phyloP scores from a whole-genome alignment of 2,329 filamentous ascomycete species.

The Aureobasidium sp. region DNA sequence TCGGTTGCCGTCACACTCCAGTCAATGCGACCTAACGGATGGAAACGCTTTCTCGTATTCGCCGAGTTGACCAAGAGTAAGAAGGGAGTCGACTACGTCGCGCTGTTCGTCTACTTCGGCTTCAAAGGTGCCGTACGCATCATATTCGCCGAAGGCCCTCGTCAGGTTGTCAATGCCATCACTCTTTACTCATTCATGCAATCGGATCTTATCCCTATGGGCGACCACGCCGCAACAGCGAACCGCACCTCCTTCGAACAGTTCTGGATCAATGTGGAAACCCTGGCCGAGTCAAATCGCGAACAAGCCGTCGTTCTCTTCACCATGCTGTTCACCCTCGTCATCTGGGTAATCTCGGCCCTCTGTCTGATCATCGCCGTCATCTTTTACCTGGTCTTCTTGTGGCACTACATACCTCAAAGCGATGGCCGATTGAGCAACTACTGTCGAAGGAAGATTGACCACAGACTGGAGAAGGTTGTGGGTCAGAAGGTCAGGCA shows the following conservation, averaged over 20 bases:
- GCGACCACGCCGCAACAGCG: slow-evolving; percentile 43
- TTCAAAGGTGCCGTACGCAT: slow-evolving; percentile 80
- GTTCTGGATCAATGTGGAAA: slow-evolving; percentile 76
- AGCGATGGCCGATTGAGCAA: slow-evolving; percentile 70
- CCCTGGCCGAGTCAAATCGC: slow-evolving; percentile 63
- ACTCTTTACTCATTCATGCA: slow-evolving; percentile 80
- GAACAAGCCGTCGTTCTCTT: slow-evolving; percentile 76
- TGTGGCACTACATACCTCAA: slow-evolving; percentile 84
- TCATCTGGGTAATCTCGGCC: slow-evolving; percentile 80
- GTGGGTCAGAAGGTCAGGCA: slow-evolving; percentile 82
- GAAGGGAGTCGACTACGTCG: slow-evolving; percentile 83
- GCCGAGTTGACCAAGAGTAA: slow-evolving; percentile 83
- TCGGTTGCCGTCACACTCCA: slow-evolving; percentile 77
- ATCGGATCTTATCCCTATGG: slow-evolving; percentile 59
- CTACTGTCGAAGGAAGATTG: slow-evolving; percentile 90
- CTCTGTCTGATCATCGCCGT: slow-evolving; percentile 64
- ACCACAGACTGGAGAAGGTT: slow-evolving; percentile 73
- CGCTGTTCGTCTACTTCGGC: slow-evolving; percentile 83
- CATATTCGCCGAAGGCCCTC: slow-evolving; percentile 82
- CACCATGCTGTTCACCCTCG: slow-evolving; percentile 83
- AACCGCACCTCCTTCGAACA: slow-evolving; percentile 58
- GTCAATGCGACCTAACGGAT: slow-evolving; percentile 73
- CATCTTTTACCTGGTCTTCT: slow-evolving; percentile 76
- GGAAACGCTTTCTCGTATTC: slow-evolving; percentile 86
- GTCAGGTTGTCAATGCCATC: slow-evolving; percentile 82